Evolutionary conservation across 2,329 filamentous ascomycete species (phyloP).

Genomic region (Trichoderma arundinaceum): DNA sequence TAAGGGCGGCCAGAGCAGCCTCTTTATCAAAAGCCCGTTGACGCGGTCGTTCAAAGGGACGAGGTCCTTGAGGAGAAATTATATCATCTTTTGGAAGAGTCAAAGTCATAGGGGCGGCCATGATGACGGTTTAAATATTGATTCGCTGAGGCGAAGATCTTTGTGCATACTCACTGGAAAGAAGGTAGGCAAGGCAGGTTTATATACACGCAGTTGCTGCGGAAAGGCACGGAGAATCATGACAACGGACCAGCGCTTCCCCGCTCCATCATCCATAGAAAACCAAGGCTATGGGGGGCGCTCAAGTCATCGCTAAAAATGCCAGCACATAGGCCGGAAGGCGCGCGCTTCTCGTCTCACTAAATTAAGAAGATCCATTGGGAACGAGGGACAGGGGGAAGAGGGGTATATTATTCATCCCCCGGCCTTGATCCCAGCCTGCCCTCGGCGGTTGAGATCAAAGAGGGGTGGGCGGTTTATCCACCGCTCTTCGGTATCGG

Average conservation of each 20-base stretch:
- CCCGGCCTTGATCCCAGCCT: slow-evolving; percentile 2
- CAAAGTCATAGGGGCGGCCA: slow-evolving; percentile 1
- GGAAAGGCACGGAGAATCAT: background rate
- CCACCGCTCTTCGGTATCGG: slow-evolving; percentile 12
- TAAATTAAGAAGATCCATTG: slow-evolving; percentile 8
- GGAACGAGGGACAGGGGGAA: background rate
- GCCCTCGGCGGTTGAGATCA: background rate
- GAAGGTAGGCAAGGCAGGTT: background rate
- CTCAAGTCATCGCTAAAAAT: background rate
- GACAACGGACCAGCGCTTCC: background rate
- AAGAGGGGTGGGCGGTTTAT: slow-evolving; percentile 5
- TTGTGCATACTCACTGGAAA: background rate
- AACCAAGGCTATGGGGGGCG: background rate
- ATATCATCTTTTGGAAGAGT: background rate
- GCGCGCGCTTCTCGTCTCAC: slow-evolving; percentile 11
- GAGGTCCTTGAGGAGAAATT: slow-evolving; percentile 9
- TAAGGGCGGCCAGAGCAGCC: slow-evolving; percentile 6
- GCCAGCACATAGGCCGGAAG: background rate
- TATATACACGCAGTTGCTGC: slow-evolving; percentile 7
- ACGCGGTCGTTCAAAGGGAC: slow-evolving; percentile 13
- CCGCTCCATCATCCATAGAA: slow-evolving; percentile 1
- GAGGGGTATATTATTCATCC: background rate
- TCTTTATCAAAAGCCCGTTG: slow-evolving; percentile 17
- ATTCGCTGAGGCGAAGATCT: background rate
- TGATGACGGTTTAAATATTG: slow-evolving; percentile 6